These are phyloP conservation scores for Papiliotrema fonsecae DNA, from an alignment of 1,284 basidiomycete genomes.

Conservation along the genomic window DNA sequence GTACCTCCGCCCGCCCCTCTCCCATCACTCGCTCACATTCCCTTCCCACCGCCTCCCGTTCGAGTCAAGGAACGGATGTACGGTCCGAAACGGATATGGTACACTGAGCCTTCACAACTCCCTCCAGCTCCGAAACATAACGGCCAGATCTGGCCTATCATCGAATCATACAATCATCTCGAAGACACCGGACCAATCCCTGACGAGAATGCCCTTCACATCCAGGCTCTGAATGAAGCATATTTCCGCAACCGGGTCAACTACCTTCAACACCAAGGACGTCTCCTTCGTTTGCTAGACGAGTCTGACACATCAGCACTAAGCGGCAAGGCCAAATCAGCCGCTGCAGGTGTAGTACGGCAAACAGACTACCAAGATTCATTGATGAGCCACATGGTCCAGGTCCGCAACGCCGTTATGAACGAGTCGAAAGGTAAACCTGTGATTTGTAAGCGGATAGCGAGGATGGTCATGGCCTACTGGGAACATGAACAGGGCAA, in stretches of 20 bases:
- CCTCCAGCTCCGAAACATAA: constrained; percentile 55
- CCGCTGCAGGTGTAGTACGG: constrained; percentile 19
- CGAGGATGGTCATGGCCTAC: constrained; percentile 65
- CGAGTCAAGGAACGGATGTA: constrained; percentile 57
- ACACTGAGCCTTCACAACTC: constrained; percentile 64
- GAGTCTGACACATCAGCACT: constrained; percentile 37
- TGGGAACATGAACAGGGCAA: constrained; percentile 64
- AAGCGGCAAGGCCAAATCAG: constrained; percentile 10
- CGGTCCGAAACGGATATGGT: constrained; percentile 56
- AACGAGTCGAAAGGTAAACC: constrained; percentile 44
- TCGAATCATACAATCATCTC: constrained; percentile 60
- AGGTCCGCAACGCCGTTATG: constrained; percentile 46
- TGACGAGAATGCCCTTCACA: constrained; percentile 50
- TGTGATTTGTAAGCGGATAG: constrained; percentile 54
- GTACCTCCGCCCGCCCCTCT: constrained; percentile 38
- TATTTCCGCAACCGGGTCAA: constrained; percentile 54
- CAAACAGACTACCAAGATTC: constrained; percentile 44
- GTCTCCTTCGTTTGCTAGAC: constrained; percentile 46
- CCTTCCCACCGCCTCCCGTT: constrained; percentile 33
- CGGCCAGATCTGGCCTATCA: constrained; percentile 55
- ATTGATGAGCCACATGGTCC: constrained; percentile 46
- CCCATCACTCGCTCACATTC: constrained; percentile 34
- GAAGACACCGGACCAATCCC: constrained; percentile 52
- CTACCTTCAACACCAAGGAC: constrained; percentile 43
- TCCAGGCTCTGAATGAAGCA: constrained; percentile 54